Conservation (phyloP, 2,329 filamentous ascomycete genomes). For the Orbilia ellipsospora region DNA sequence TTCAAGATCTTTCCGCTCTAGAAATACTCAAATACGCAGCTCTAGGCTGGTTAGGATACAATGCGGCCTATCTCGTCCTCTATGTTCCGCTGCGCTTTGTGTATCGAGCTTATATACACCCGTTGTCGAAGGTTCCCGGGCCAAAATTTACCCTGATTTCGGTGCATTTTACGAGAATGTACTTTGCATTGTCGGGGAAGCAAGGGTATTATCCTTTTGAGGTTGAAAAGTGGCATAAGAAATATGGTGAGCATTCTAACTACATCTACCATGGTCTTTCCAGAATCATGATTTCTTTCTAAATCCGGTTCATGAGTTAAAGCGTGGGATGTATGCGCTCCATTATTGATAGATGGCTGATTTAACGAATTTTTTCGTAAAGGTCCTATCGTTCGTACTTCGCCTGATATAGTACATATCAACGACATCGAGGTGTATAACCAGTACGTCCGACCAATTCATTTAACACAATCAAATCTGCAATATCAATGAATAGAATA, state of each 20-base stretch:
- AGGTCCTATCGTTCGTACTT: conserved; percentile 63
- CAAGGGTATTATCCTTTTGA: conserved; percentile 2
- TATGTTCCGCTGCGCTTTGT: conserved; percentile 49
- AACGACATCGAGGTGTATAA: conserved; percentile 60
- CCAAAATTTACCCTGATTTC: conserved; percentile 61
- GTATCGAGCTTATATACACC: conserved; percentile 60
- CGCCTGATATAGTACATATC: conserved; percentile 60
- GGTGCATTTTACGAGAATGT: conserved; percentile 59
- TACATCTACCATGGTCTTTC: not conserved
- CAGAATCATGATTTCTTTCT: not conserved
- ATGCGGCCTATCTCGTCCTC: conserved; percentile 1
- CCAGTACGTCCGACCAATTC: conserved; percentile 25
- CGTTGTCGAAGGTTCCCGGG: conserved; percentile 61
- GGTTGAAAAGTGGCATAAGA: conserved; percentile 21
- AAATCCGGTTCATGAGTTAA: no score
- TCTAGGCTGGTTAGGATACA: conserved; percentile 7
- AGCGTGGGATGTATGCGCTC: no score
- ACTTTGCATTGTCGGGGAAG: not conserved
- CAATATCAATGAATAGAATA: not conserved
- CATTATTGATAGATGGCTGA: no score
- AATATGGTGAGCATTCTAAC: conserved; percentile 26
- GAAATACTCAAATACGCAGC: conserved; percentile 5
- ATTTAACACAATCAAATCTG: not conserved
- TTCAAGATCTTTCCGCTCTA: not conserved
- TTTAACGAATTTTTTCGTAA: no score